Percentiles rank a stretch among this genome's conserved stretches.
Conservation (phyloP, 768 basidiomycete genomes). For the Multifurca ochricompacta region DNA sequence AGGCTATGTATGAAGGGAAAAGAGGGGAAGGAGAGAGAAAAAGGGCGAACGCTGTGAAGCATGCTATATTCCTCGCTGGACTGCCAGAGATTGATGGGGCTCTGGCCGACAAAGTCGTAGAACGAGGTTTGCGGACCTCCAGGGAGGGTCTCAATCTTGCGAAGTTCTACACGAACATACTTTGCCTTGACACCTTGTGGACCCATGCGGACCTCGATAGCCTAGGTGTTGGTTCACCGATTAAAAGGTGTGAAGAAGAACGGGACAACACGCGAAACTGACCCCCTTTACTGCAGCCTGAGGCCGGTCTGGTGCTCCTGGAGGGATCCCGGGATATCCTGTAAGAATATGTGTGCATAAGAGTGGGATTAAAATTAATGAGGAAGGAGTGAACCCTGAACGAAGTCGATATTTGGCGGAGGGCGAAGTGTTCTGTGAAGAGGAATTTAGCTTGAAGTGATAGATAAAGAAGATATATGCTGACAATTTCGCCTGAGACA, state of each 20-base stretch:
- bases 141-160: conserved; percentile 81
- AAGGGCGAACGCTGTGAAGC: conserved; percentile 50
- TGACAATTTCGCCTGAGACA: conserved; percentile 16
- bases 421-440: conserved; percentile 65
- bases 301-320: conserved; percentile 63
- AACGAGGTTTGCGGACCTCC: conserved; percentile 62
- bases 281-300: conserved; percentile 84
- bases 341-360: conserved; percentile 19
- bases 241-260: conserved; percentile 14
- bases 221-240: conserved; percentile 38
- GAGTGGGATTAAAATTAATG: neutral
- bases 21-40: neutral
- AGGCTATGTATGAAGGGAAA: conserved; percentile 5
- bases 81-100: conserved; percentile 79
- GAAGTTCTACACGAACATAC: conserved; percentile 86
- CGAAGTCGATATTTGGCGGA: conserved; percentile 84
- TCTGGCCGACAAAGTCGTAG: conserved; percentile 73
- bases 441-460: neutral
- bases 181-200: conserved; percentile 77
- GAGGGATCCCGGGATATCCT: conserved; percentile 87
- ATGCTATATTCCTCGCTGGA: conserved; percentile 65
- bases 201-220: conserved; percentile 77
- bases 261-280: conserved; percentile 27
- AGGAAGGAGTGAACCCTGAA: conserved; percentile 44
- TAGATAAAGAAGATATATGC: neutral